Conservation (phyloP, 306 rosid genomes). For the Cyamopsis tetragonoloba region DNA sequence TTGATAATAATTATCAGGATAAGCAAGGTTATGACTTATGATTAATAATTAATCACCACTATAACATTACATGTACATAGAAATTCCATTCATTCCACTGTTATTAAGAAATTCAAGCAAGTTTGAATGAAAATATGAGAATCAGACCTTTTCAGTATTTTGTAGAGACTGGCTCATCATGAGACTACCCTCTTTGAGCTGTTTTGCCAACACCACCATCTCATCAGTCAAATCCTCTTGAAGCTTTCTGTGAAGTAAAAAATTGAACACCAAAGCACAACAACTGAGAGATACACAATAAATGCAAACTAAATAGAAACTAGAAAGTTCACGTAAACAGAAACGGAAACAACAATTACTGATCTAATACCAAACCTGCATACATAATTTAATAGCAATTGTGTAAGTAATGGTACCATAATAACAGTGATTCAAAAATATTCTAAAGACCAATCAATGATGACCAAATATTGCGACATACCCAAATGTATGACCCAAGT, state of each 20-base stretch:
- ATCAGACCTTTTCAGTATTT: conserved; percentile 72
- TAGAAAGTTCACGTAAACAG: no score
- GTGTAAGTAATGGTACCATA: neutral
- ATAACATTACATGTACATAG: no score
- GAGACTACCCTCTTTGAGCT: conserved; percentile 90
- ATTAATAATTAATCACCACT: neutral
- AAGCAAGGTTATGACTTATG: neutral
- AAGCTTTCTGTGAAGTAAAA: conserved; percentile 56
- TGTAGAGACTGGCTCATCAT: conserved; percentile 73
- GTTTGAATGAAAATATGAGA: conserved; percentile 6
- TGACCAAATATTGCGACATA: neutral
- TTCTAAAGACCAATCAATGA: no score
- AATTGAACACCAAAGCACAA: conserved; percentile 5
- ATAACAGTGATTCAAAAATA: no score
- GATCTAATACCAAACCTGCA: neutral
- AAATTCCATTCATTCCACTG: no score
- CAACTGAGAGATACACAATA: neutral
- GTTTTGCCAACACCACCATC: conserved; percentile 91
- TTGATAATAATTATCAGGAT: neutral
- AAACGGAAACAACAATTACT: neutral
- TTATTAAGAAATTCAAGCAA: no score
- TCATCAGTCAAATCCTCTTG: conserved; percentile 95
- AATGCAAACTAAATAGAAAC: neutral
- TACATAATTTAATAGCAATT: neutral
- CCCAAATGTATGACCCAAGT: neutral